phyloP scores from a whole-genome alignment of 1,284 basidiomycete species.

The Ceratobasidium sp. region DNA sequence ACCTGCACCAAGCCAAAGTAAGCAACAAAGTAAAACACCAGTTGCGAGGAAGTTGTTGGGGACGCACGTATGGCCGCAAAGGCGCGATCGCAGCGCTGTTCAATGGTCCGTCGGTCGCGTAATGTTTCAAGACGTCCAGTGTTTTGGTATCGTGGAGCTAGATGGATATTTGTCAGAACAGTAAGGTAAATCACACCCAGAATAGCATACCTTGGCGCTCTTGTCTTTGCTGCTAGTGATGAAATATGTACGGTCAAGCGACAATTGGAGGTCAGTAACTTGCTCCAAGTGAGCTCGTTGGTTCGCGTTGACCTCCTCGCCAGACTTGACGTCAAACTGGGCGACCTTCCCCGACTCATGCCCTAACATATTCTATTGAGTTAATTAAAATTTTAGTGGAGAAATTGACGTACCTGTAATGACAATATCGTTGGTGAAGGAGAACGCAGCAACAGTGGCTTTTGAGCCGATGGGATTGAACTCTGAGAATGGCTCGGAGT shows the following conservation, averaged over 20 bases:
- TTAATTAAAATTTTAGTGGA: not conserved
- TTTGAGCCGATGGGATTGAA: slow-evolving; percentile 94
- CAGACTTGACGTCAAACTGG: slow-evolving; percentile 87
- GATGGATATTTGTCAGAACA: not conserved
- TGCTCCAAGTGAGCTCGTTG: slow-evolving; percentile 86
- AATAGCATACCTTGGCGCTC: slow-evolving; percentile 79
- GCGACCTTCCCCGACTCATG: slow-evolving; percentile 97
- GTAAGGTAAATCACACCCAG: not conserved
- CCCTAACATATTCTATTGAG: slow-evolving; percentile 48
- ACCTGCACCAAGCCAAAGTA: slow-evolving; percentile 61
- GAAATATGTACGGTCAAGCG: slow-evolving; percentile 92
- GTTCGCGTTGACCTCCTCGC: slow-evolving; percentile 83
- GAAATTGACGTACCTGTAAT: slow-evolving; percentile 67
- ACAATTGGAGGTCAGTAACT: slow-evolving; percentile 94
- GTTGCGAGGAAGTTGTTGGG: slow-evolving; percentile 36
- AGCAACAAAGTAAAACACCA: too few relatives aligned
- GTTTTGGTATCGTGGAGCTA: slow-evolving; percentile 92
- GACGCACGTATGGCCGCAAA: slow-evolving; percentile 80
- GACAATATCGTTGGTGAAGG: slow-evolving; percentile 80
- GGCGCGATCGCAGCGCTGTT: slow-evolving; percentile 94
- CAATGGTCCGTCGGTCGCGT: slow-evolving; percentile 91
- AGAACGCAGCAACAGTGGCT: slow-evolving; percentile 94
- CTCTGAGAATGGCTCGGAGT: slow-evolving; percentile 75
- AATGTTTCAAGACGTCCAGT: slow-evolving; percentile 93
- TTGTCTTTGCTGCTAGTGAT: slow-evolving; percentile 98